Percentiles rank a stretch among this genome's conserved stretches.
phyloP scores from a whole-genome alignment of 2,329 filamentous ascomycete species.

The Tympanopsis confertula region DNA sequence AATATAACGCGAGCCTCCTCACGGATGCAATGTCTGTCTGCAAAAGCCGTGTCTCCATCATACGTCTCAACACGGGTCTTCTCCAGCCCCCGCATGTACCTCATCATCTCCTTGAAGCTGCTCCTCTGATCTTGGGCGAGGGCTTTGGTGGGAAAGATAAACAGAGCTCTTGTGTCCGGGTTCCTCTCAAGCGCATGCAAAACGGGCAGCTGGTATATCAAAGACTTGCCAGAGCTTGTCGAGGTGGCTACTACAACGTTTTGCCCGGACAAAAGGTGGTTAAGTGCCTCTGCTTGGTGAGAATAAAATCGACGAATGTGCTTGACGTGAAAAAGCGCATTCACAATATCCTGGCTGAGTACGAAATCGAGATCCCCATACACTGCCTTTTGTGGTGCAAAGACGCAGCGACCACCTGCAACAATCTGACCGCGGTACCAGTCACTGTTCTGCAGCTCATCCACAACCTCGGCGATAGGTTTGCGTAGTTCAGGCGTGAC shows the following conservation, averaged over 20 bases:
- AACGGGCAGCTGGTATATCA: constrained; percentile 93
- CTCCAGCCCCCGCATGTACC: constrained; percentile 68
- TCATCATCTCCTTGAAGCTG: constrained; percentile 74
- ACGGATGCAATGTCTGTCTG: constrained; percentile 64
- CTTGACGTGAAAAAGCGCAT: constrained; percentile 85
- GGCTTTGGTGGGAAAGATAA: constrained; percentile 96
- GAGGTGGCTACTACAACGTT: constrained; percentile 91
- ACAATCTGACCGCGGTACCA: constrained; percentile 94
- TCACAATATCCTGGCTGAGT: constrained; percentile 88
- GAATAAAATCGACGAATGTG: constrained; percentile 78
- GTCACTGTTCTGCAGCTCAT: constrained; percentile 67
- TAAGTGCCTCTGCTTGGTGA: constrained; percentile 89
- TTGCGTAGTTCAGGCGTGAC: constrained; percentile 72
- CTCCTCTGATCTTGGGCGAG: constrained; percentile 87
- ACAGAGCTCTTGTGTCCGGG: constrained; percentile 71
- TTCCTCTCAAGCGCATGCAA: constrained; percentile 76
- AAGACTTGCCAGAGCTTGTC: constrained; percentile 88
- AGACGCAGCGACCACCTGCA: constrained; percentile 80
- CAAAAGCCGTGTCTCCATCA: constrained; percentile 85
- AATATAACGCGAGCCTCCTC: constrained; percentile 89
- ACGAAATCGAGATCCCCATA: constrained; percentile 77
- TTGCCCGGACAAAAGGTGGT: constrained; percentile 67
- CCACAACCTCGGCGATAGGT: constrained; percentile 71
- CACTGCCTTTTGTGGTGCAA: constrained; percentile 71
- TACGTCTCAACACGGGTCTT: constrained; percentile 79